Evolutionary conservation across 352 stramenopile species (phyloP).

Genomic region (Phytophthora nicotianae): DNA sequence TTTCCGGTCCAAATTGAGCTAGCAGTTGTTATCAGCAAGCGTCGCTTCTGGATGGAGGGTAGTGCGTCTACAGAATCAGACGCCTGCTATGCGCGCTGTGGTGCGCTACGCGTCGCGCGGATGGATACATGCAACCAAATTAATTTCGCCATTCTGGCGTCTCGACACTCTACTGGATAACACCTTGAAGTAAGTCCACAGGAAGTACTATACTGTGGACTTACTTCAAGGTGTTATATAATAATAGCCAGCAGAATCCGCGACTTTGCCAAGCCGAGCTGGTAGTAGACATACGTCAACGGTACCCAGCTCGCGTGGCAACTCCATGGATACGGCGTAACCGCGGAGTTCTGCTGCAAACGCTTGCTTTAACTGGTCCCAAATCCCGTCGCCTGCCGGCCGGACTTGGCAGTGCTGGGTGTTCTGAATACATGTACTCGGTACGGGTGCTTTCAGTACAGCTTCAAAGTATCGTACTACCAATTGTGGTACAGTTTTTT

Average conservation of each 20-base stretch:
- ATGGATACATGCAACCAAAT: slow-evolving; percentile 16
- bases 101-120: background rate
- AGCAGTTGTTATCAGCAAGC: background rate
- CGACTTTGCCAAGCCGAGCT: background rate
- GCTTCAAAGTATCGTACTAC: no score
- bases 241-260: background rate
- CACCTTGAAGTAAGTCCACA: no score
- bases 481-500: background rate
- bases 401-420: background rate
- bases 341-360: slow-evolving; percentile 12
- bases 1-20: no score
- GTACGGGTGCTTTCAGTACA: background rate
- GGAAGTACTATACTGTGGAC: no score
- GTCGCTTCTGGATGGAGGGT: background rate
- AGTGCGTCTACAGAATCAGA: slow-evolving; percentile 6
- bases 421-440: slow-evolving; percentile 4
- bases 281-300: background rate
- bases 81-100: slow-evolving; percentile 2
- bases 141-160: slow-evolving; percentile 8
- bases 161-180: slow-evolving; percentile 17
- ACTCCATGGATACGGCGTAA: slow-evolving; percentile 11
- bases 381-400: slow-evolving; percentile 1
- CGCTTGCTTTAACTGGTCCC: slow-evolving; percentile 27
- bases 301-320: background rate
- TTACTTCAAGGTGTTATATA: background rate